Percentiles rank a stretch among this genome's conserved stretches.
Evolutionary conservation across 345 rosid genomes (phyloP).

Genomic region (Hevea brasiliensis): DNA sequence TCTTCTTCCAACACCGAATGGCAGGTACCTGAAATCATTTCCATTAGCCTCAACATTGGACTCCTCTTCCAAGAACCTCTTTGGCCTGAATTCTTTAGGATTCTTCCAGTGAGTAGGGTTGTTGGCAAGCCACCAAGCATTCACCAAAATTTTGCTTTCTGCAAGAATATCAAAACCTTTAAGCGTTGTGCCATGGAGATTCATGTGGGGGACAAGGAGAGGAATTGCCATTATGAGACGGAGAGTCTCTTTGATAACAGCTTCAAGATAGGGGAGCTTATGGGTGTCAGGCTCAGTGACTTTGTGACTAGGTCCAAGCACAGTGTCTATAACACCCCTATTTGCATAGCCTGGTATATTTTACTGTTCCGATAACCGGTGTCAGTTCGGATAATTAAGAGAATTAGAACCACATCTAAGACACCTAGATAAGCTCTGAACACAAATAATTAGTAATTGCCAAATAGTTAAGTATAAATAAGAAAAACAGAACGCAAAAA

Average conservation of each 20-base stretch:
- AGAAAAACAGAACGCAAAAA: too few species aligned
- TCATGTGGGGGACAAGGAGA: too few species aligned
- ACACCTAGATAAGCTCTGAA: too few species aligned
- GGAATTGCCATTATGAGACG: constrained; percentile 94
- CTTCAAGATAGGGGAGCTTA: constrained; percentile 89
- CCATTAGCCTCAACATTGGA: constrained; percentile 90
- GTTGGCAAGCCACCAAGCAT: constrained; percentile 98
- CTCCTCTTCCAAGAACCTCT: constrained; percentile 95
- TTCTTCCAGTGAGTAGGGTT: constrained; percentile 81
- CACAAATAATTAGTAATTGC: too few species aligned
- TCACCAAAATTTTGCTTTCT: constrained; percentile 90
- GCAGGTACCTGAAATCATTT: too few species aligned
- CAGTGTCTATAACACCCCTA: too few species aligned
- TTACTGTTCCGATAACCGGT: too few species aligned
- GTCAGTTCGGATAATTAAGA: too few species aligned
- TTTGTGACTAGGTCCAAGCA: constrained; percentile 71
- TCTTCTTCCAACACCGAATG: constrained; percentile 93
- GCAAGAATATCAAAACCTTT: constrained; percentile 84
- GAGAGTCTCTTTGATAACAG: constrained; percentile 91
- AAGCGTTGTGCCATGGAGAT: constrained; percentile 86
- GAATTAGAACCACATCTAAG: too few species aligned
- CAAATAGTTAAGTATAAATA: too few species aligned
- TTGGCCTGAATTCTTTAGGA: constrained; percentile 92
- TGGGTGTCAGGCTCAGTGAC: constrained; percentile 80
- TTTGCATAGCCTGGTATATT: too few species aligned